Evolutionary conservation across 768 basidiomycete genomes (phyloP).

Genomic region (Lentinus tigrinus): DNA sequence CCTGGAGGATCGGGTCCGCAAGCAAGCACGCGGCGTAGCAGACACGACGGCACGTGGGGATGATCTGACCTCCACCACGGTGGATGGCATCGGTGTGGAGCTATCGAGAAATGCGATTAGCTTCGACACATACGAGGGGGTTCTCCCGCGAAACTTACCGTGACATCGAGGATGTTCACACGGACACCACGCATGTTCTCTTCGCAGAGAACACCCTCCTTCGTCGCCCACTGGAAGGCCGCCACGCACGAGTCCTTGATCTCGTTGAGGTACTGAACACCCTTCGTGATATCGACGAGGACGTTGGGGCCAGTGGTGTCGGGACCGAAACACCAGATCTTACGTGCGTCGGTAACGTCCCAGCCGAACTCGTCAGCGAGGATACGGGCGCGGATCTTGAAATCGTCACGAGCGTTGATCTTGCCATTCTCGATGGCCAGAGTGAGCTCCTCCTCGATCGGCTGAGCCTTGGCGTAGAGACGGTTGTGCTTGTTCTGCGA

Average conservation of each 20-base stretch:
- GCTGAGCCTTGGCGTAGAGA: constrained; percentile 90
- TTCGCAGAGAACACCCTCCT: constrained; percentile 95
- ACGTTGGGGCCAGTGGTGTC: constrained; percentile 97
- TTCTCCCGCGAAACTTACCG: constrained; percentile 48
- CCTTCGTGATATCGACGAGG: constrained; percentile 97
- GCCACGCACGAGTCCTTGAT: constrained; percentile 99
- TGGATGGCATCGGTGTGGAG: constrained; percentile 99
- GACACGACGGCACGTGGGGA: constrained; percentile 94
- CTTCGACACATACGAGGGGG: neutral
- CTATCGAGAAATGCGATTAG: constrained; percentile 36
- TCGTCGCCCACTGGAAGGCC: constrained; percentile 99
- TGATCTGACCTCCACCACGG: constrained; percentile 98
- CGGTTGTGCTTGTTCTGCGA: constrained; percentile 99
- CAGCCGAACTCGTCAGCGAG: constrained; percentile 96
- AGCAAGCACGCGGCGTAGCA: constrained; percentile 95
- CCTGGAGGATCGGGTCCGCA: constrained; percentile 88
- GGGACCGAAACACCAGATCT: constrained; percentile 99
- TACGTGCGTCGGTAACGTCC: constrained; percentile 99
- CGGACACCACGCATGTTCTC: constrained; percentile 99
- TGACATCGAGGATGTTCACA: constrained; percentile 94
- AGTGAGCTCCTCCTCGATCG: constrained; percentile 91
- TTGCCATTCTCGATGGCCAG: constrained; percentile 88
- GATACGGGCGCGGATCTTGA: constrained; percentile 92
- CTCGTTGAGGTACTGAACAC: constrained; percentile 98
- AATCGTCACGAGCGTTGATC: constrained; percentile 91